Conservation (phyloP, 192 early-diverging fungal species). For the Borealophlyctis nickersoniae region DNA sequence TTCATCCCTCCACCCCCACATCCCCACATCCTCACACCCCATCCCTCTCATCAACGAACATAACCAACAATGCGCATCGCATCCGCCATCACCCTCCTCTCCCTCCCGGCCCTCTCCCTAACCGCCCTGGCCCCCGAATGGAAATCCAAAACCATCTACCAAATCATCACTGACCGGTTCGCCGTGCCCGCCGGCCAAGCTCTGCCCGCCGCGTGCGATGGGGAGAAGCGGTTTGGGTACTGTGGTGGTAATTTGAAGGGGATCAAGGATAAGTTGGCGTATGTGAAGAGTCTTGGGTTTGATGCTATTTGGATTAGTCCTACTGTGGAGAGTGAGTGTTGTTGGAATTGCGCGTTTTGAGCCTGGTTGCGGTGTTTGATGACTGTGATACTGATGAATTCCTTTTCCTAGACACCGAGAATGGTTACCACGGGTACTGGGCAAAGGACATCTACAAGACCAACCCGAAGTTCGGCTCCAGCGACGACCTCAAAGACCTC, state of each 20-base stretch:
- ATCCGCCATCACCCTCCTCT: too few relatives aligned
- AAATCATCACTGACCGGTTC: conserved; percentile 46
- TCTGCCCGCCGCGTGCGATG: conserved; percentile 3
- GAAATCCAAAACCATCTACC: conserved; percentile 43
- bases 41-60: too few relatives aligned
- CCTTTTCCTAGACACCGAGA: conserved; percentile 5
- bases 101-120: too few relatives aligned
- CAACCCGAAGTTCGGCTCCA: conserved; percentile 44
- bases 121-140: too few relatives aligned
- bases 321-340: conserved; percentile 24
- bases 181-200: conserved; percentile 21
- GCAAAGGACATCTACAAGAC: conserved; percentile 35
- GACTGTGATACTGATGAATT: not conserved
- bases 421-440: conserved; percentile 48
- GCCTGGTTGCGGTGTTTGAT: too few relatives aligned
- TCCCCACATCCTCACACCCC: too few relatives aligned
- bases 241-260: conserved; percentile 48
- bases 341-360: too few relatives aligned
- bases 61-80: too few relatives aligned
- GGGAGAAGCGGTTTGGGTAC: conserved; percentile 28
- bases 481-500: conserved; percentile 31
- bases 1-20: too few relatives aligned
- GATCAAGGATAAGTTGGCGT: conserved; percentile 40
- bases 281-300: conserved; percentile 51
- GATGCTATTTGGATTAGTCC: conserved; percentile 40